Conservation (phyloP, 768 basidiomycete genomes). For the Pulveroboletus frians region DNA sequence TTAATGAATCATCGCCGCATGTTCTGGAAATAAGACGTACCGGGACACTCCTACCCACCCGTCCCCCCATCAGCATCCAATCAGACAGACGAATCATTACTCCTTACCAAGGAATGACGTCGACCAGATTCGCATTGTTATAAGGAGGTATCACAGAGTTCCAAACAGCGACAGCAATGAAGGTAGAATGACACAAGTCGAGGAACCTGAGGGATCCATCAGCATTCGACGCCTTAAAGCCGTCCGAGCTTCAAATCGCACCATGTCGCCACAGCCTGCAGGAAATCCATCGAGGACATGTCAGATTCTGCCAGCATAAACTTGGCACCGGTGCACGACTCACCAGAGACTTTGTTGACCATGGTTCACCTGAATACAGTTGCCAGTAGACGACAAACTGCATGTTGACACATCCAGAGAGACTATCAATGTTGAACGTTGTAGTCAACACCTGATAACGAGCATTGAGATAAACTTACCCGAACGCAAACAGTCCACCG, state of each 20-base stretch:
- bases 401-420: conserved; percentile 25
- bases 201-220: conserved; percentile 12
- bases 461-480: conserved; percentile 2
- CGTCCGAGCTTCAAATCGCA: not conserved
- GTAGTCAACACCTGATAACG: not conserved
- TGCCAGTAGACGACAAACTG: conserved; percentile 26
- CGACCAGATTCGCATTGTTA: conserved; percentile 5
- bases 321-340: not conserved
- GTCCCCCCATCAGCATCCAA: not conserved
- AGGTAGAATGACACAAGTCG: conserved; percentile 21
- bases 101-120: conserved; percentile 24
- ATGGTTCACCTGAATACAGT: conserved; percentile 10
- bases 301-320: not conserved
- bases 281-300: not conserved
- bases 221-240: not conserved
- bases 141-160: conserved; percentile 17
- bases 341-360: conserved; percentile 17
- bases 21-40: conserved; percentile 6
- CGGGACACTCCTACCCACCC: conserved; percentile 18
- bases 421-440: conserved; percentile 3
- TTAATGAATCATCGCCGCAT: not conserved
- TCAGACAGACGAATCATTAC: not conserved
- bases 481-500: conserved; percentile 22
- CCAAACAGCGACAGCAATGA: conserved; percentile 23
- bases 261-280: conserved; percentile 23